phyloP scores from a whole-genome alignment of 495 filamentous ascomycete genomes.

The Venustampulla echinocandica region DNA sequence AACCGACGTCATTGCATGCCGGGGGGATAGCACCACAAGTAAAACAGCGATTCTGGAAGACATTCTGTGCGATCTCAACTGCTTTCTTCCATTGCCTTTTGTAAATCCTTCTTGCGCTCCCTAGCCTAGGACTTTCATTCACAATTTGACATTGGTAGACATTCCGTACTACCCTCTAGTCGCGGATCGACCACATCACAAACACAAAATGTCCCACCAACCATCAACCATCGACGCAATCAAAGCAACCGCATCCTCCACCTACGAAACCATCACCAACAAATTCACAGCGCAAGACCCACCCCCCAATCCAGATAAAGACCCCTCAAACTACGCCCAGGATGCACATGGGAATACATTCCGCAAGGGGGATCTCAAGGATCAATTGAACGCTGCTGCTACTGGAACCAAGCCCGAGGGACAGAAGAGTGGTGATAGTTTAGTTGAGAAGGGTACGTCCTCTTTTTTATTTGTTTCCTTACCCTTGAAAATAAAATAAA shows the following conservation, averaged over 20 bases:
- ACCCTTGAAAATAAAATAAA: background rate
- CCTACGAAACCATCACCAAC: background rate
- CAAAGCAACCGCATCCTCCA: slow-evolving; percentile 1
- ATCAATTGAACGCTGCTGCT: slow-evolving; percentile 17
- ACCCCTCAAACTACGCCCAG: slow-evolving; percentile 11
- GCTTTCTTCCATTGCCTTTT: too few species aligned
- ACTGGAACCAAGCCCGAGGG: background rate
- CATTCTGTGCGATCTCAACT: too few species aligned
- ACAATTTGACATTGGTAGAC: too few species aligned
- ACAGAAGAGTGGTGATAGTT: background rate
- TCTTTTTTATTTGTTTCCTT: background rate
- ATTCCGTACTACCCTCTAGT: too few species aligned
- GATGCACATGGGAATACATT: slow-evolving; percentile 14
- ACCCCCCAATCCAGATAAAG: background rate
- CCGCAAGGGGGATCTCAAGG: slow-evolving; percentile 16
- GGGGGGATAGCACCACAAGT: too few species aligned
- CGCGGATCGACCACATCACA: too few species aligned
- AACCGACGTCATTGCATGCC: too few species aligned
- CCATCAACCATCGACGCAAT: slow-evolving; percentile 8
- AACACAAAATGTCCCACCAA: slow-evolving; percentile 13
- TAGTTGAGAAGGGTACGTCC: slow-evolving; percentile 15
- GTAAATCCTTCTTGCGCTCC: too few species aligned
- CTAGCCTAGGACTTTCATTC: too few species aligned
- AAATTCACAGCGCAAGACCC: background rate
- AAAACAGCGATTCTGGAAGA: too few species aligned